These are phyloP conservation scores for Diaporthe sp. DNA, from an alignment of 2,329 filamentous ascomycete genomes.

Conservation along the genomic window DNA sequence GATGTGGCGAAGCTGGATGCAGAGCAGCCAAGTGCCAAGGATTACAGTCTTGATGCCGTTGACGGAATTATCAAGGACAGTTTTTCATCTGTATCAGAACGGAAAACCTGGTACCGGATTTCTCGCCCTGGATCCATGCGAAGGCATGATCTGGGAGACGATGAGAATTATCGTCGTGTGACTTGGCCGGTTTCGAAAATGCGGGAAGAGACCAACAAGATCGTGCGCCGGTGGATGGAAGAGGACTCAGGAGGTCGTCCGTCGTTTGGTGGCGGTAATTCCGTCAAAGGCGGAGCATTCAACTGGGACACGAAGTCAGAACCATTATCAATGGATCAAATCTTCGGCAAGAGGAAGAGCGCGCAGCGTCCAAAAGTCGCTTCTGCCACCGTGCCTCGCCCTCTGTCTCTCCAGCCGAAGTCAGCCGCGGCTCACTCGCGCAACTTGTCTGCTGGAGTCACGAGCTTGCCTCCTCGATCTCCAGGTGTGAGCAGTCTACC, in stretches of 20 bases:
- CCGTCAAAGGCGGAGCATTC: conserved; percentile 64
- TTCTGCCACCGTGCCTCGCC: conserved; percentile 45
- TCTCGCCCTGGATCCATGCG: conserved; percentile 72
- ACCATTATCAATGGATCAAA: conserved; percentile 62
- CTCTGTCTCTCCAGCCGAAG: conserved; percentile 26
- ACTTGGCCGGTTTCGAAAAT: conserved; percentile 69
- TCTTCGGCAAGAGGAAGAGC: conserved; percentile 56
- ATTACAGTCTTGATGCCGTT: conserved; percentile 52
- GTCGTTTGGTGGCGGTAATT: conserved; percentile 57
- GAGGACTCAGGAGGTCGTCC: conserved; percentile 68
- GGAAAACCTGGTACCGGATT: conserved; percentile 76
- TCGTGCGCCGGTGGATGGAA: conserved; percentile 76
- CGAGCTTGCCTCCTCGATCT: conserved; percentile 36
- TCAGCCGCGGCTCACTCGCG: conserved; percentile 34
- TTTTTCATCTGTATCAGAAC: conserved; percentile 68
- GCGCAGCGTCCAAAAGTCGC: conserved; percentile 46
- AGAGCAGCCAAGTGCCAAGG: conserved; percentile 38
- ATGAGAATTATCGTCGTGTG: conserved; percentile 72
- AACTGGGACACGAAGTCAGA: conserved; percentile 71
- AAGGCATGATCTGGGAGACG: conserved; percentile 69
- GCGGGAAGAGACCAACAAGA: conserved; percentile 67
- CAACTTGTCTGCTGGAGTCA: conserved; percentile 27
- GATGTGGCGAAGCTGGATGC: conserved; percentile 52
- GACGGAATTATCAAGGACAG: conserved; percentile 65
- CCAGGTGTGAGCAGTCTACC: conserved; percentile 36